phyloP scores from a whole-genome alignment of 2,329 filamentous ascomycete genomes.

The Aphanocladium album region DNA sequence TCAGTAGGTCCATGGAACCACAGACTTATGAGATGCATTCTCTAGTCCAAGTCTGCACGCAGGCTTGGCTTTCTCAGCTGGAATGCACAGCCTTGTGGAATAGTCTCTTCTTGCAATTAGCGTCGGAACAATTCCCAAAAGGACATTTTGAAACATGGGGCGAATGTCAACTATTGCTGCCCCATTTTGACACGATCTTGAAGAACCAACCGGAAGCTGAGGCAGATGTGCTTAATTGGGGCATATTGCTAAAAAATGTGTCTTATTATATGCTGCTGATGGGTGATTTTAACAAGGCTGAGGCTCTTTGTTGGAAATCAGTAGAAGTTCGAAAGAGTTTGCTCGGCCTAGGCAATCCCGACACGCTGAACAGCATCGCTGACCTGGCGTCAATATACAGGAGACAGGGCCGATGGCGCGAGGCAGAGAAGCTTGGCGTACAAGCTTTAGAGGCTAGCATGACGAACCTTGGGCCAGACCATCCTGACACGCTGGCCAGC shows the following conservation, averaged over 20 bases:
- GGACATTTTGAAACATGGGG: constrained; percentile 15
- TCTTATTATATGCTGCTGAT: constrained; percentile 1
- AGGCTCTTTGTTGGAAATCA: background rate
- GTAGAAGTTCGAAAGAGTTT: background rate
- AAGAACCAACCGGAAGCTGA: background rate
- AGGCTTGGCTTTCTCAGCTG: constrained; percentile 17
- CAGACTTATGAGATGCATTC: constrained; percentile 19
- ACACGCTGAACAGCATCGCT: background rate
- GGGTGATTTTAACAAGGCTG: constrained; percentile 9
- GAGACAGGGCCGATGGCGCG: background rate
- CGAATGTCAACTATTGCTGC: constrained; percentile 14
- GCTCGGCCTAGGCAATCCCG: constrained; percentile 1
- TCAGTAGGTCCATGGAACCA: background rate
- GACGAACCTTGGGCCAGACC: too few species aligned
- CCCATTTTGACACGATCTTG: constrained; percentile 15
- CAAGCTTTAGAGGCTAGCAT: too few species aligned
- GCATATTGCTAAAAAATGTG: constrained; percentile 11
- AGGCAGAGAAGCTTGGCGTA: background rate
- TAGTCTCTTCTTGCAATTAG: constrained; percentile 11
- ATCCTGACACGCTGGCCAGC: too few species aligned
- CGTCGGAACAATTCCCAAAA: constrained; percentile 13
- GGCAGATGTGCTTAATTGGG: background rate
- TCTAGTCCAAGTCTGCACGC: constrained; percentile 21
- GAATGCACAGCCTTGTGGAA: constrained; percentile 9
- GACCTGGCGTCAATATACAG: background rate